Evolutionary conservation across 208 protist genomes (phyloP).

Genomic region (Wallacemonas sp.): DNA sequence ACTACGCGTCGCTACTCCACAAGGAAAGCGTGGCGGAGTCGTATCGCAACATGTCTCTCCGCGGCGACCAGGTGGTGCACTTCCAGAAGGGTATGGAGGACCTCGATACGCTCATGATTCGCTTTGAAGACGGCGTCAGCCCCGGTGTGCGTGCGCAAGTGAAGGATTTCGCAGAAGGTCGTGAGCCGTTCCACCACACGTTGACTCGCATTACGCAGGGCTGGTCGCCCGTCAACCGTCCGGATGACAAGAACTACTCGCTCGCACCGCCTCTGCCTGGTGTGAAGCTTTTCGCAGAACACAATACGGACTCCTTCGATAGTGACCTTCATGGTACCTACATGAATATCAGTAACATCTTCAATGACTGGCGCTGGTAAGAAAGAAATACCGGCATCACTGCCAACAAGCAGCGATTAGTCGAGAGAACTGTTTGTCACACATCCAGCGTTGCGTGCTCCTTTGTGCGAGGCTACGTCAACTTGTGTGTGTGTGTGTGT

Average conservation of each 20-base stretch:
- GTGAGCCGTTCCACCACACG: slow-evolving; percentile 88
- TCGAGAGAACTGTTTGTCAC: not conserved
- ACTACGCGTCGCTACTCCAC: slow-evolving; percentile 77
- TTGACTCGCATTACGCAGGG: slow-evolving; percentile 83
- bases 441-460: not conserved
- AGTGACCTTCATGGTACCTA: slow-evolving; percentile 81
- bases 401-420: not conserved
- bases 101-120: slow-evolving; percentile 78
- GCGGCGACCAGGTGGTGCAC: slow-evolving; percentile 87
- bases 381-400: not conserved
- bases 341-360: slow-evolving; percentile 82
- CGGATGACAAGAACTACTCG: slow-evolving; percentile 81
- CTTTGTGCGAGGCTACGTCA: too few relatives aligned
- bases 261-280: slow-evolving; percentile 57
- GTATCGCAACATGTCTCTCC: slow-evolving; percentile 85
- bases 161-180: slow-evolving; percentile 77
- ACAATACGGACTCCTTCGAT: slow-evolving; percentile 84
- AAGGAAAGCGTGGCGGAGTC: slow-evolving; percentile 73
- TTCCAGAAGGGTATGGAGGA: slow-evolving; percentile 75
- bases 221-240: slow-evolving; percentile 78
- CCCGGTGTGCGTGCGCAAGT: slow-evolving; percentile 72
- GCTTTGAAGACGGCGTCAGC: slow-evolving; percentile 74
- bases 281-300: slow-evolving; percentile 82
- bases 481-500: too few relatives aligned
- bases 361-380: slow-evolving; percentile 91